Conservation (phyloP, 208 protist genomes). For the Angomonas ambiguus region DNA sequence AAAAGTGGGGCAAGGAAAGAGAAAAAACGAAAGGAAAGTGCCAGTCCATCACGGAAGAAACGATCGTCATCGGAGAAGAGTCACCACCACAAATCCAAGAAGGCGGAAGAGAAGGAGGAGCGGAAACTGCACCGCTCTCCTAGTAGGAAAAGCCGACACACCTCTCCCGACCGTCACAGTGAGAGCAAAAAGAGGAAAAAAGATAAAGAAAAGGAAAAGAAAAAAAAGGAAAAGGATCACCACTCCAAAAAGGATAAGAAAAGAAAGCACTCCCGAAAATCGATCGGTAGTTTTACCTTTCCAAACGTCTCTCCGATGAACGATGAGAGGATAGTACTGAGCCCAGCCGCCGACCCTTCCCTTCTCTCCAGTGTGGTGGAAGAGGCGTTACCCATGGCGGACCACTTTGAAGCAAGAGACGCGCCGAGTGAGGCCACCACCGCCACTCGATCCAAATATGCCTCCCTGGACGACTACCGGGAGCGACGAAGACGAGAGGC, state of each 20-base stretch:
- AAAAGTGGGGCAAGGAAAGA: neutral
- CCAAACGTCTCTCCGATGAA: neutral
- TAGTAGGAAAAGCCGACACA: neutral
- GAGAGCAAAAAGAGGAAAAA: neutral
- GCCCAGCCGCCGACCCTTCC: neutral
- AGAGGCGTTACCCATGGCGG: neutral
- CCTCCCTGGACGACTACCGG: neutral
- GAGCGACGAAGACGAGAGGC: neutral
- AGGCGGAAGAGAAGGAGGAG: neutral
- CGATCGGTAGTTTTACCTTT: conserved; percentile 1
- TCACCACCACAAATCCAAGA: neutral
- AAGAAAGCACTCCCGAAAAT: neutral
- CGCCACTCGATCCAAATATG: neutral
- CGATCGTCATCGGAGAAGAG: conserved; percentile 4
- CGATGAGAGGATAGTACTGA: neutral
- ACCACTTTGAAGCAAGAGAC: neutral
- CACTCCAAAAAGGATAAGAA: conserved; percentile 7
- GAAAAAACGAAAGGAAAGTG: neutral
- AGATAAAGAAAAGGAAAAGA: neutral
- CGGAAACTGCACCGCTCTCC: neutral
- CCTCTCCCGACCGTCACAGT: neutral
- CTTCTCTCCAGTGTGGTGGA: neutral
- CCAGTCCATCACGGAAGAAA: neutral
- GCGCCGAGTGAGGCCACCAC: neutral
- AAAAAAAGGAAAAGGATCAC: neutral